Base-by-base conservation (phyloP, 2,329 filamentous ascomycete species). In the Trichoderma asperellum region DNA sequence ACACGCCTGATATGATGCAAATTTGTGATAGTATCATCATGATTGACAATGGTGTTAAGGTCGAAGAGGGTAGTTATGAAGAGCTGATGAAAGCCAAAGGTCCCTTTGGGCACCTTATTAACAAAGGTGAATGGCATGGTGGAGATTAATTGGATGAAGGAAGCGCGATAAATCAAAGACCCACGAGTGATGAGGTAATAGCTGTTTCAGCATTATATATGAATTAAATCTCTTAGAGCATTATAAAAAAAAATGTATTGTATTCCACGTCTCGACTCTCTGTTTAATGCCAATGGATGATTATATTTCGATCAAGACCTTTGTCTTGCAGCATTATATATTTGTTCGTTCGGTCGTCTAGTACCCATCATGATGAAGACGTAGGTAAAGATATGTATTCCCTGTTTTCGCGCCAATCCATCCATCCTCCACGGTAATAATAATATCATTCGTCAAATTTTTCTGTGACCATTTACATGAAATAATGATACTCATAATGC, bases 1-100 rank as follows among this genome's bases (percentile, higher is more conserved):
- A 97, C 79, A 88, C 86, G 68, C 84, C 83, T 71, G 91, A 95
- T 75, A 96, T 97, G 93, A 97, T 98, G 92, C 85, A 86, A 69
- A 87, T 92, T 70, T 92, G 91, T 0, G 89, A 93, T 76, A 84
- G 87, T 56, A 83, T 97, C 8, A 83, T 95, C 0, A 88, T 97
- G 71, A 73, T 96, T 34, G 86, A 92, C n/a, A 86, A 89, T 0
- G 85, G 87, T 2, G 82, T 87, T 2, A 87, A 92, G 7, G 91
- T 88, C 2, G 87, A 95, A 76, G 80, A 85, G 68, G 94, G 94
- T 0, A 75, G 78, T 0, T 97, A 90, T 78, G 80, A 85, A 2
- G 87, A 88, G 69, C 77, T 97, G 73, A 74, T 86, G 57, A 74
- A 71, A 21, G 77, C 64, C 21, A 77, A 75, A 3, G 84, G 83